Base-by-base conservation (phyloP, 2,329 filamentous ascomycete species). In the Ceratocystis destructans region DNA sequence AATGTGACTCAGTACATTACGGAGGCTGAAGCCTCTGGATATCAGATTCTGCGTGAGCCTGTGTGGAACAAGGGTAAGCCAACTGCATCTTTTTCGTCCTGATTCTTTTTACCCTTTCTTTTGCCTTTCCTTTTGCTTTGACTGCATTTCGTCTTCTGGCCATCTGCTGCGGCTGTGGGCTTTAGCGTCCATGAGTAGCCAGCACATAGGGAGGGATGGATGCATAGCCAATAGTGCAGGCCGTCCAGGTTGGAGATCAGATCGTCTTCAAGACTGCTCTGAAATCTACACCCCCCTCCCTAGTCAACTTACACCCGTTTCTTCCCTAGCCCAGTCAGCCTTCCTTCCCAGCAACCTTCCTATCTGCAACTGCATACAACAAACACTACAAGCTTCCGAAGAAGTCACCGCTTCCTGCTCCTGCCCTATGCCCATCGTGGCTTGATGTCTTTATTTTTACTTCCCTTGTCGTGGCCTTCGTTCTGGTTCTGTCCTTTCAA, bases 31-130 rank as follows among this genome's bases (percentile, higher is more conserved):
- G 83, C 84, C 69, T 76, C 76, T 68, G 84, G 83, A 70, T 84
- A 84, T 73, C 84, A 86, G 74, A 76, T 87, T 67, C 77, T 87
- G 67, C 76, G 79, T 64, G 82, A 87, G 73, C 83, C 84, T 69
- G 77, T 82, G 62, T 86, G 83, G 83, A 87, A 87, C 73, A 86
- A 85, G 78, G 83, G 84, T 85, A 76, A 73, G 75, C 74, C 20
- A 55, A 7, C 17, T 25, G n/a, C 53, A n/a, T 67, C 67, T 64
- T 63, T 12, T 10, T 37, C 22, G 8, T 37, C 8, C 33, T 45
- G 57, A 31, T 53, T 62, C 15, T 64, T 45, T 33, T 62, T 65
- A 61, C 48, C 59, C 59, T 61, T 63, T 57, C 59, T 45, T 53
- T 61, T 15, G n/a, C 31, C 46, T 46, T 45, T 10, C 7, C 41